Conservation (phyloP, 352 stramenopile genomes). For the Saprolegnia diclina region DNA sequence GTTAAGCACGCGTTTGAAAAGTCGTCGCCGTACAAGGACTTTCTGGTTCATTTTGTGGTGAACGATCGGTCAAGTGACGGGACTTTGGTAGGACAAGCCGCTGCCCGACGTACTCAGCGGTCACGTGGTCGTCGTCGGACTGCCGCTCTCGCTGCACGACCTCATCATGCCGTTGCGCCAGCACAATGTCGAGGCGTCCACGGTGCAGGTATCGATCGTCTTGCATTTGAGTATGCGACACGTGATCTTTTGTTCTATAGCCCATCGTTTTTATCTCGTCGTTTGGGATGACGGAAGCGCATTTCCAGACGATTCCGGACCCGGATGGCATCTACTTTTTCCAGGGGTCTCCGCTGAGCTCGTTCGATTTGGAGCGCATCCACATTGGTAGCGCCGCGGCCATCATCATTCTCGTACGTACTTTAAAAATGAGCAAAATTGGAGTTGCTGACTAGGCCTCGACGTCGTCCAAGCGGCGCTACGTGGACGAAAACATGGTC, state of each 20-base stretch:
- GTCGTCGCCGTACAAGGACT: conserved; percentile 23
- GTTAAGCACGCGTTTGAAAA: conserved; percentile 25
- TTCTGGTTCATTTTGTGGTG: too few species aligned
- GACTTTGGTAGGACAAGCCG: conserved; percentile 8
- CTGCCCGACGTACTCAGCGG: conserved; percentile 12
- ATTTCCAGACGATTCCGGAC: conserved; percentile 22
- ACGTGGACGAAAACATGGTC: conserved; percentile 75
- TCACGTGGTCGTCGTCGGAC: conserved; percentile 23
- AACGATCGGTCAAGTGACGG: too few species aligned
- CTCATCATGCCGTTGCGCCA: conserved; percentile 22
- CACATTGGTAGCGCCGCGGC: conserved; percentile 52
- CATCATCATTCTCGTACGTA: conserved; percentile 56
- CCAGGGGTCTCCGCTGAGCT: conserved; percentile 67
- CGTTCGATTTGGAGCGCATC: conserved; percentile 63
- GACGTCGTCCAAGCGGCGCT: conserved; percentile 28
- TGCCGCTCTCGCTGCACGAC: conserved; percentile 19
- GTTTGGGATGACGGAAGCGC: conserved; percentile 26
- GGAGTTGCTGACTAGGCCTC: neutral
- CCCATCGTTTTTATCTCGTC: conserved; percentile 23
- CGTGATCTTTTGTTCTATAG: neutral
- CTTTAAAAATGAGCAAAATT: neutral
- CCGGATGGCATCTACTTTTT: conserved; percentile 51
- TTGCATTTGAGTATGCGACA: neutral
- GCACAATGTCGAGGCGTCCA: neutral
- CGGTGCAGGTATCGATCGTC: neutral